A percentile compares a stretch with the other conserved stretches of the same genome.
These are phyloP conservation scores for Abrus pulchellus DNA, from an alignment of 306 rosid genomes.

Conservation along the genomic window DNA sequence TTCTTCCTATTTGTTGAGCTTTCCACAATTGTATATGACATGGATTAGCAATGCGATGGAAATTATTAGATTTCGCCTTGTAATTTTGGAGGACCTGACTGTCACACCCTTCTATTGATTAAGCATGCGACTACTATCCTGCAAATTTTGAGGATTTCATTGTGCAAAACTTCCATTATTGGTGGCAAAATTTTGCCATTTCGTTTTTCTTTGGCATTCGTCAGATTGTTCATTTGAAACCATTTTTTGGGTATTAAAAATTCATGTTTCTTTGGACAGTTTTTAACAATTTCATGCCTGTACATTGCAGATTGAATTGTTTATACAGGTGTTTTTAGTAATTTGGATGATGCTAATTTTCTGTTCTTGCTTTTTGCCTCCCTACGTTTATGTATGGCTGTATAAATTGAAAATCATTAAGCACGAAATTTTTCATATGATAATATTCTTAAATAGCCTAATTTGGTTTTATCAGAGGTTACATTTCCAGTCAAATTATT, in stretches of 20 bases:
- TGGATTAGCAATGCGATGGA: constrained; percentile 51
- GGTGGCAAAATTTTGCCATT: constrained; percentile 26
- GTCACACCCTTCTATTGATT: constrained; percentile 31
- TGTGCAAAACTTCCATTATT: constrained; percentile 21
- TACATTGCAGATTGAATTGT: constrained; percentile 14
- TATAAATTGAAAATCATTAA: neutral
- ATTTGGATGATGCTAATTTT: neutral
- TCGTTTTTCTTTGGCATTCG: neutral
- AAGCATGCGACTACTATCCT: constrained; percentile 1
- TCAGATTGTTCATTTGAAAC: neutral
- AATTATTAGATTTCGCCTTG: constrained; percentile 39
- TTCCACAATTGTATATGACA: constrained; percentile 61
- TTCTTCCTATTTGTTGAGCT: constrained; percentile 44
- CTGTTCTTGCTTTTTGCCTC: neutral
- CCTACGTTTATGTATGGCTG: neutral
- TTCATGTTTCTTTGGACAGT: neutral
- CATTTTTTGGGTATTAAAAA: constrained; percentile 2
- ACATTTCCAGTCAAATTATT: too few species aligned
- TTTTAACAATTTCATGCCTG: neutral
- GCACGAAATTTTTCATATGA: neutral
- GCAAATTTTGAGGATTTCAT: constrained; percentile 33
- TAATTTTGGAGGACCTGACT: constrained; percentile 49
- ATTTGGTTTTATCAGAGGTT: too few species aligned
- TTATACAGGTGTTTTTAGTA: constrained; percentile 1
- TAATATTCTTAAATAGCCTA: too few species aligned